A percentile compares a stretch with the other conserved stretches of the same genome.
Evolutionary conservation across 2,329 filamentous ascomycete species (phyloP).

Genomic region (Ascochyta pisi): DNA sequence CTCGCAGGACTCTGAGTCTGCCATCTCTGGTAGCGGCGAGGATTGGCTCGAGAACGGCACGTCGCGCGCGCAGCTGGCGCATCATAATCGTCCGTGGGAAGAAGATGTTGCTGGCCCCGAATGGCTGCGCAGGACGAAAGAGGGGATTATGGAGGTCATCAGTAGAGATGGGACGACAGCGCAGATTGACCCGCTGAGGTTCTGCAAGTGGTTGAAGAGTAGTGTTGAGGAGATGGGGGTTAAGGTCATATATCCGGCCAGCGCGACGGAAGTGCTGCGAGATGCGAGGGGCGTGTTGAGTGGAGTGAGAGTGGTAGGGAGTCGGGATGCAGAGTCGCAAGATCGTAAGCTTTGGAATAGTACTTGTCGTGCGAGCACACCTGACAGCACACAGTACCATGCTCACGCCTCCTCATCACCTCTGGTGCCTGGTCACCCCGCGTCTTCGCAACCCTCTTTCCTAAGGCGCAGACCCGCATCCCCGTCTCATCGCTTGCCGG

Average conservation of each 20-base stretch:
- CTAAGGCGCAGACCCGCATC: slow-evolving; percentile 58
- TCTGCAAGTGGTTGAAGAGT: slow-evolving; percentile 71
- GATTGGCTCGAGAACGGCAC: slow-evolving; percentile 72
- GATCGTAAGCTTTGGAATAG: slow-evolving; percentile 49
- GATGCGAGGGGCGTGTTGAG: slow-evolving; percentile 61
- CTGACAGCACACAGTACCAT: slow-evolving; percentile 58
- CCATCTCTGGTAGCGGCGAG: slow-evolving; percentile 57
- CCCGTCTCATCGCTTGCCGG: slow-evolving; percentile 71
- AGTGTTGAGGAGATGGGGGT: slow-evolving; percentile 67
- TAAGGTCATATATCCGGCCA: slow-evolving; percentile 69
- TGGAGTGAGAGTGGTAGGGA: slow-evolving; percentile 51
- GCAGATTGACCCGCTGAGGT: slow-evolving; percentile 71
- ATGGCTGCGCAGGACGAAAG: slow-evolving; percentile 66
- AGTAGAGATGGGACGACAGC: slow-evolving; percentile 67
- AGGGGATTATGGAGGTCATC: slow-evolving; percentile 67
- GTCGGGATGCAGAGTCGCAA: slow-evolving; percentile 52
- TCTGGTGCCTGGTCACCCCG: slow-evolving; percentile 74
- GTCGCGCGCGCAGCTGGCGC: slow-evolving; percentile 65
- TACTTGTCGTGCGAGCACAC: not conserved
- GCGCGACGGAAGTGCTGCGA: slow-evolving; percentile 59
- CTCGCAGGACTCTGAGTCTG: slow-evolving; percentile 57
- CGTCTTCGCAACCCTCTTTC: slow-evolving; percentile 72
- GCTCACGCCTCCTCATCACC: slow-evolving; percentile 69
- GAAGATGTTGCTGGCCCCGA: slow-evolving; percentile 51
- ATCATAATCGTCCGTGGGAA: slow-evolving; percentile 39